phyloP scores from a whole-genome alignment of 2,329 filamentous ascomycete genomes.

The Curvularia lunata region DNA sequence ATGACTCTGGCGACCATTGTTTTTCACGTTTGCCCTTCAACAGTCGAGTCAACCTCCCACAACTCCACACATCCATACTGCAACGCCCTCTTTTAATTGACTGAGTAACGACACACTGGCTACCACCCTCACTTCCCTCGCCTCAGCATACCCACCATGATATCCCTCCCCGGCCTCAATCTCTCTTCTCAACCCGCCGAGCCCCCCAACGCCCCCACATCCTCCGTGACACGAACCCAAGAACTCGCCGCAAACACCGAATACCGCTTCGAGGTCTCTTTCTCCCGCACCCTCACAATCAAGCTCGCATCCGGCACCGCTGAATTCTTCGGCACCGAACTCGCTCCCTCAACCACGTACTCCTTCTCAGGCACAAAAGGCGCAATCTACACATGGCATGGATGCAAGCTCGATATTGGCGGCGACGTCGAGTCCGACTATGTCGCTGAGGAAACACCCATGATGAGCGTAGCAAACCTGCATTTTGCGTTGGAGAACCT shows the following conservation, averaged over 20 bases:
- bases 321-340: conserved; percentile 93
- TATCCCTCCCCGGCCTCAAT: conserved; percentile 56
- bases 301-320: conserved; percentile 81
- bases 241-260: conserved; percentile 55
- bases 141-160: conserved; percentile 27
- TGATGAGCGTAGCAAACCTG: conserved; percentile 80
- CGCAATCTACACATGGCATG: conserved; percentile 90
- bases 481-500: conserved; percentile 84
- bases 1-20: not conserved
- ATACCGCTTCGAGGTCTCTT: conserved; percentile 52
- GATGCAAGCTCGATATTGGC: conserved; percentile 82
- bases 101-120: not conserved
- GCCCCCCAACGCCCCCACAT: conserved; percentile 28
- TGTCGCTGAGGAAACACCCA: conserved; percentile 78
- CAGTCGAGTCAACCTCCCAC: not conserved
- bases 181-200: conserved; percentile 45
- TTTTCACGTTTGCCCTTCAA: not conserved
- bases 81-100: not conserved
- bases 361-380: conserved; percentile 81
- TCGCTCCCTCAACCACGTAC: conserved; percentile 80
- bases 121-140: too few species aligned
- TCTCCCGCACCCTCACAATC: conserved; percentile 46
- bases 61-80: not conserved
- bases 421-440: conserved; percentile 73
- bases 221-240: conserved; percentile 46